Conservation (phyloP, 2,329 filamentous ascomycete genomes). For the Xylariaceae sp. region DNA sequence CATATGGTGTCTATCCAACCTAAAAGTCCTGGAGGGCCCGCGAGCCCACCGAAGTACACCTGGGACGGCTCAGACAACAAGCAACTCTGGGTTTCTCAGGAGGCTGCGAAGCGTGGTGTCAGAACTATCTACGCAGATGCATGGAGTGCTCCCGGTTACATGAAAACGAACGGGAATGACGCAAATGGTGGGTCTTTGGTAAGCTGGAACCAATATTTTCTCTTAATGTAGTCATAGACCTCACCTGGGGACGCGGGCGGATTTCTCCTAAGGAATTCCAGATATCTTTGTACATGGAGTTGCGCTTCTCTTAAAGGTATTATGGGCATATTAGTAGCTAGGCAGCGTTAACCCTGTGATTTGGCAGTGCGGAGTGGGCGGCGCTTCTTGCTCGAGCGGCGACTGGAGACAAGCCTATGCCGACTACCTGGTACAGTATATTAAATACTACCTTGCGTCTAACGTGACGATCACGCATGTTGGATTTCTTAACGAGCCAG, state of each 20-base stretch:
- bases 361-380: conserved; percentile 46
- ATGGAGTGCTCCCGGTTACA: conserved; percentile 55
- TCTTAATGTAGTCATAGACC: no score
- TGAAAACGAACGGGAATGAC: conserved; percentile 49
- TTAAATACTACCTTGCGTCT: conserved; percentile 51
- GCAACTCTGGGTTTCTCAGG: conserved; percentile 58
- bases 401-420: conserved; percentile 57
- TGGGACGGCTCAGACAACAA: conserved; percentile 55
- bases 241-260: not conserved
- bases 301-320: not conserved
- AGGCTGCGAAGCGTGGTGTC: conserved; percentile 50
- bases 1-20: conserved; percentile 49
- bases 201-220: no score
- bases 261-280: not conserved
- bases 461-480: conserved; percentile 53
- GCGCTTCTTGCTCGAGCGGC: conserved; percentile 46
- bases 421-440: conserved; percentile 54
- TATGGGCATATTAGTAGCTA: not conserved
- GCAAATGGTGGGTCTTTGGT: conserved; percentile 40
- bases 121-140: conserved; percentile 50
- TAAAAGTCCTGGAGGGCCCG: conserved; percentile 50
- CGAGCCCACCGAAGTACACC: conserved; percentile 48
- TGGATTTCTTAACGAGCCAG: conserved; percentile 56
- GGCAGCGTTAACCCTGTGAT: not conserved
- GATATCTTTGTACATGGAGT: not conserved